Evolutionary conservation across 2,329 filamentous ascomycete species (phyloP).

Genomic region (Penicillium sp.): DNA sequence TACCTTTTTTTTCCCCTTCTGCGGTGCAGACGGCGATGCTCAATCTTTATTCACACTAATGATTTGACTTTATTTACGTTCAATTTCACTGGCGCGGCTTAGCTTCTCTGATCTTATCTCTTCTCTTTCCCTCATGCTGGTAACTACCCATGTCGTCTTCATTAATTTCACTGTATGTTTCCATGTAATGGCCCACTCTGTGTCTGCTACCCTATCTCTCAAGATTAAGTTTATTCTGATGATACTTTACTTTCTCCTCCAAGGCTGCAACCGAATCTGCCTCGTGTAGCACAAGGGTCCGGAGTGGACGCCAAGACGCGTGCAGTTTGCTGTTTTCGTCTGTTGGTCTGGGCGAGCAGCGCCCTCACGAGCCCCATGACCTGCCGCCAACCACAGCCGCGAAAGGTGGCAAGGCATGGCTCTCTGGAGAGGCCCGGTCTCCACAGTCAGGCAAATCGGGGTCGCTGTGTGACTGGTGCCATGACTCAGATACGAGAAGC

Average conservation of each 20-base stretch:
- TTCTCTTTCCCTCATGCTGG: neutral
- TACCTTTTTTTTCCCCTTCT: neutral
- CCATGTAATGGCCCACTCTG: neutral
- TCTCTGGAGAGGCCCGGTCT: neutral
- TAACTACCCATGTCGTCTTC: neutral
- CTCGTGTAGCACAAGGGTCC: neutral
- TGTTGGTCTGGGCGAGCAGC: neutral
- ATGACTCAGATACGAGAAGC: neutral
- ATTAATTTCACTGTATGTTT: neutral
- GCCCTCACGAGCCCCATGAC: neutral
- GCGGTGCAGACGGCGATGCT: neutral
- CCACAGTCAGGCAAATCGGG: too few relatives aligned
- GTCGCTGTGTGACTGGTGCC: neutral
- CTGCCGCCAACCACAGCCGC: neutral
- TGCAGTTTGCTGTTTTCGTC: neutral
- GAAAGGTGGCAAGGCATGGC: neutral
- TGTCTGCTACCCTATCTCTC: neutral
- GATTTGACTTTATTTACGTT: neutral
- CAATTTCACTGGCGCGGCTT: neutral
- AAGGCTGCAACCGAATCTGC: neutral
- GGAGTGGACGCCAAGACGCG: neutral
- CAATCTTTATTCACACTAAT: neutral
- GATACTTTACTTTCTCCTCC: neutral
- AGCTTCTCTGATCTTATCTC: neutral
- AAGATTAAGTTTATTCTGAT: neutral